Base-by-base conservation (phyloP, 1,139 yeast genomes). In the Barnettozyma hawaiiensis region DNA sequence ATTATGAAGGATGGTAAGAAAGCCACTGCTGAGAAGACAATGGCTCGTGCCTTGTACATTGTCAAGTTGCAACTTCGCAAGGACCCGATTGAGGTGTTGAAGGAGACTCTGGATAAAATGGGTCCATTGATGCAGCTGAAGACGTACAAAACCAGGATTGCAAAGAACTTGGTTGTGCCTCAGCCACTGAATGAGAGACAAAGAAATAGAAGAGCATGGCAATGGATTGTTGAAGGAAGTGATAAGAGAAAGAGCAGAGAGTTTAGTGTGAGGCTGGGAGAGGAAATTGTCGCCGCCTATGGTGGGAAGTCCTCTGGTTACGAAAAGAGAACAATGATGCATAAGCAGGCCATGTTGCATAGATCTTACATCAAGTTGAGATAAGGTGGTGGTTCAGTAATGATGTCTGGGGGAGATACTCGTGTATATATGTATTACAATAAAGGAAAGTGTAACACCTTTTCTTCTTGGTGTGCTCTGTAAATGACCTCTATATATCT, bases 1-100 rank as follows among this genome's bases (percentile, higher is more conserved):
- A 80, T 92, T 47, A 94, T 94, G 98, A 79, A 87, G 59, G 81
- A 86, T 59, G 99, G 99, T 40, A 81, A 82, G 63, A 92, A 90
- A 63, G 78, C 87, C 42, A 69, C 73, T 42, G 97, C 98, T 1
- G 84, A 82, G 60, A 82, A 75, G 55, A 71, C 75, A 42, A 73
- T 94, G 49, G 75, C 83, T 44, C 76, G 83, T 59, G 95, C 97
- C 1, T 70, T 92, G 44, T 89, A 89, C 59, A 70, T 90, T 44
- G 82, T 92, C 14, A 80, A 85, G 63, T 69, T 86, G 53, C 78
- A 79, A 57, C 71, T 81, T 19, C 75, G 94, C 64, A 57, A 67
- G 51, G 87, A 86, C 59, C 98, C 98, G 3, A 81, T 90, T 15
- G 74, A 73, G 41, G 72, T 85, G 19, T 73, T 92, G 54, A 80